Percentiles rank a stretch among this genome's conserved stretches.
Evolutionary conservation across 208 protist genomes (phyloP).

Genomic region (Acanthamoeba sp.): DNA sequence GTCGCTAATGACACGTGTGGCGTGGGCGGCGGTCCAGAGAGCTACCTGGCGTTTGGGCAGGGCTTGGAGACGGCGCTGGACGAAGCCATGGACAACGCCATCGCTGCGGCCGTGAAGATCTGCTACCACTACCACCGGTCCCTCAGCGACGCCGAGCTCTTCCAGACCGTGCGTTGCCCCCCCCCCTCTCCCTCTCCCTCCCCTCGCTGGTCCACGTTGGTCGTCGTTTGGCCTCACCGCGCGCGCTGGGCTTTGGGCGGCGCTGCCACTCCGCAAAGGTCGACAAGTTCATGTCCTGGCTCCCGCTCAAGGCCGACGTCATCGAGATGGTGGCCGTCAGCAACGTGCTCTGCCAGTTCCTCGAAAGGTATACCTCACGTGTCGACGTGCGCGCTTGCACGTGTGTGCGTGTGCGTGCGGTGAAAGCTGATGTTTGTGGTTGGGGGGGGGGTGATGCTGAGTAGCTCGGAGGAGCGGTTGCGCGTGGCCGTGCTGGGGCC

Average conservation of each 20-base stretch:
- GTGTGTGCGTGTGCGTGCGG: not conserved
- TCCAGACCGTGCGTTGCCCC: not conserved
- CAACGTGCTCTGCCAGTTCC: not conserved
- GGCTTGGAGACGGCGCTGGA: not conserved
- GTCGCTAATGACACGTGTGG: too few relatives aligned
- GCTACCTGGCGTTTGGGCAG: not conserved
- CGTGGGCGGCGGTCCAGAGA: too few relatives aligned
- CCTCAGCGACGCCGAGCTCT: not conserved
- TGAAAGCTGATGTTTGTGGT: not conserved
- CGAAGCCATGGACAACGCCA: constrained; percentile 35
- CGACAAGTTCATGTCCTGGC: not conserved
- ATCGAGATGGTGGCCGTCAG: constrained; percentile 51
- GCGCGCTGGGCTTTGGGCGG: too few relatives aligned
- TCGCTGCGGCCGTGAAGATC: constrained; percentile 19
- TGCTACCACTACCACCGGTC: not conserved
- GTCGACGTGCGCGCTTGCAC: too few relatives aligned
- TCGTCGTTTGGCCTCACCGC: not conserved
- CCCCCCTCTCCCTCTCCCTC: not conserved
- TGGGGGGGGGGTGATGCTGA: too few relatives aligned
- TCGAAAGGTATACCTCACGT: not conserved
- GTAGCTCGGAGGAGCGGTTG: not conserved
- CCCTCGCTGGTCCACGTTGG: not conserved
- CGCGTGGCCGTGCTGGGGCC: not conserved
- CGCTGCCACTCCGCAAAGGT: not conserved
- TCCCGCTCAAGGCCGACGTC: not conserved